phyloP scores from a whole-genome alignment of 2,329 filamentous ascomycete species.

The Fusarium chaquense region DNA sequence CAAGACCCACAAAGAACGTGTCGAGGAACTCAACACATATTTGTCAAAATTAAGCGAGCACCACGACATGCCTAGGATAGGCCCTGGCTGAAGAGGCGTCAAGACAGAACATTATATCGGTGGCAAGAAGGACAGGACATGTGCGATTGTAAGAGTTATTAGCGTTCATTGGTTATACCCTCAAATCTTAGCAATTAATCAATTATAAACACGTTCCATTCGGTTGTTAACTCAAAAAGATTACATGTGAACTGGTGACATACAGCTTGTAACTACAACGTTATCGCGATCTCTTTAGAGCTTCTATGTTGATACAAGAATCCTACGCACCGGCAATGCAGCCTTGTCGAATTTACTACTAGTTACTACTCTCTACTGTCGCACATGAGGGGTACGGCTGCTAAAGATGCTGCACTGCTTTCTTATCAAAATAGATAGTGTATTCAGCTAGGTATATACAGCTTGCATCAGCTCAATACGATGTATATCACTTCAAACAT shows the following conservation, averaged over 20 bases:
- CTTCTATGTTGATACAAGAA: not conserved
- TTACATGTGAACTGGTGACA: too few species aligned
- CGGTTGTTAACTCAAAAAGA: not conserved
- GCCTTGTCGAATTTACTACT: not conserved
- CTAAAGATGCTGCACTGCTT: not conserved
- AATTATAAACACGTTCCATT: not conserved
- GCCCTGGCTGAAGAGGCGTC: constrained; percentile 63
- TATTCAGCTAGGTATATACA: not conserved
- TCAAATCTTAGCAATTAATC: constrained; percentile 14
- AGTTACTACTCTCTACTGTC: too few species aligned
- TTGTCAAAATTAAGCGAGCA: constrained; percentile 93
- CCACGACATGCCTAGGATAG: constrained; percentile 90
- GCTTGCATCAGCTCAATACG: not conserved
- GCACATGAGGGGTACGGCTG: too few species aligned
- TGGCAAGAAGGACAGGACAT: not conserved
- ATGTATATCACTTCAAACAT: not conserved
- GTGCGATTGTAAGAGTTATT: constrained; percentile 30
- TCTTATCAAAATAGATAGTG: not conserved
- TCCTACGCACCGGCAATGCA: not conserved
- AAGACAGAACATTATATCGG: not conserved
- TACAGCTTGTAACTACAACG: not conserved
- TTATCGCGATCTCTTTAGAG: not conserved
- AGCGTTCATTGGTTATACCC: constrained; percentile 47
- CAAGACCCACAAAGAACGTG: constrained; percentile 96
- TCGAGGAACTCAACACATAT: constrained; percentile 96